Conservation (phyloP, 345 rosid genomes). For the Gossypium thurberi region DNA sequence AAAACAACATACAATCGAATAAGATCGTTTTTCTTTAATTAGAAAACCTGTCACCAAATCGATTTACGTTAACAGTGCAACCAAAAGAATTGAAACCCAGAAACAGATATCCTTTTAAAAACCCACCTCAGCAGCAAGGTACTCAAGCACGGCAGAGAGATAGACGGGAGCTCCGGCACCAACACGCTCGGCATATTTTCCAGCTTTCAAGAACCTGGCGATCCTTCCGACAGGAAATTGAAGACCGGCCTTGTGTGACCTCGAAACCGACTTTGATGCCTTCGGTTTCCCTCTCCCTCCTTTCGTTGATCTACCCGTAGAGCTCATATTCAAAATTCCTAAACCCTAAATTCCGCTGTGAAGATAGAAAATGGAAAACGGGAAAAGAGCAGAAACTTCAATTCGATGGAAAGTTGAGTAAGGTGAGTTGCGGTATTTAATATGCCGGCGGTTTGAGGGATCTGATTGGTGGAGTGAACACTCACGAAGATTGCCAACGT, state of each 20-base stretch:
- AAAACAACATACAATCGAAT: background rate
- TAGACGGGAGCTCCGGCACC: constrained; percentile 81
- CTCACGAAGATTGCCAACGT: constrained; percentile 39
- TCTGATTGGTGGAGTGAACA: constrained; percentile 19
- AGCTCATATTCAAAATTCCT: constrained; percentile 32
- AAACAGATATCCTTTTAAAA: background rate
- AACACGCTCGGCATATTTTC: constrained; percentile 75
- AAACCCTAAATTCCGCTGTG: constrained; percentile 3
- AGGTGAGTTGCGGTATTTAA: background rate
- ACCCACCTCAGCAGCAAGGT: constrained; percentile 68
- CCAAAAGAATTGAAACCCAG: background rate
- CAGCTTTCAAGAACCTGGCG: constrained; percentile 67
- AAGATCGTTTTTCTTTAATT: background rate
- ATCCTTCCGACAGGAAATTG: constrained; percentile 79
- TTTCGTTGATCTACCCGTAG: constrained; percentile 39
- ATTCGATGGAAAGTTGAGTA: too few species aligned
- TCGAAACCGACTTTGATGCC: constrained; percentile 54
- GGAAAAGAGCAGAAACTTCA: background rate
- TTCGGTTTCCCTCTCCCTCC: constrained; percentile 72
- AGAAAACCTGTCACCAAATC: background rate
- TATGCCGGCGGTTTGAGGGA: constrained; percentile 13
- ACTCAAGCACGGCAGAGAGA: constrained; percentile 75
- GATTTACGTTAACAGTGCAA: background rate
- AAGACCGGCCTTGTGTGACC: constrained; percentile 67
- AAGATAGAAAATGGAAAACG: background rate